These are phyloP conservation scores for Poa pratensis DNA, from an alignment of 176 grass and related monocot species.

Conservation along the genomic window DNA sequence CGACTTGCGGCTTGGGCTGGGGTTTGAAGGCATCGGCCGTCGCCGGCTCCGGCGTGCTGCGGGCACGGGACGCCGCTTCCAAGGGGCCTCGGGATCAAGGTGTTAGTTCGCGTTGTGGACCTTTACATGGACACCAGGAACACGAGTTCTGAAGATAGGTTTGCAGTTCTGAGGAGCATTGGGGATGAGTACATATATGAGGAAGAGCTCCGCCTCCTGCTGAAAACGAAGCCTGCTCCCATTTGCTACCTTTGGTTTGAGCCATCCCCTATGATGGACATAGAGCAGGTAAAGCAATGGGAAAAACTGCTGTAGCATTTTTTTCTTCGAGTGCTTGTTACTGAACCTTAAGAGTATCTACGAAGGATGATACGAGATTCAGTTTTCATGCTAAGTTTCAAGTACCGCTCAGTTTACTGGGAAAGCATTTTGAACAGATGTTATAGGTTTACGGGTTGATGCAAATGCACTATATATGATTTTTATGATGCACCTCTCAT, in stretches of 20 bases:
- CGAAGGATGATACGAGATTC: neutral
- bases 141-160: neutral
- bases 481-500: neutral
- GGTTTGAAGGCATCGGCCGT: too few relatives aligned
- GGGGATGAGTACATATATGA: neutral
- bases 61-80: too few relatives aligned
- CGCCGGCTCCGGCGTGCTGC: too few relatives aligned
- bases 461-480: neutral
- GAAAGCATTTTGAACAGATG: neutral
- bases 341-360: neutral
- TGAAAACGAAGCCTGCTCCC: neutral
- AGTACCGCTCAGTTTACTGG: neutral
- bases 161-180: neutral
- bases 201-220: constrained; percentile 5
- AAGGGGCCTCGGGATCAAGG: too few relatives aligned
- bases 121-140: neutral
- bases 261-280: neutral
- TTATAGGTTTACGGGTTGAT: neutral
- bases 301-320: neutral
- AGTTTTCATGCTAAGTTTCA: constrained; percentile 9
- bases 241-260: constrained; percentile 14
- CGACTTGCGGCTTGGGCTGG: neutral
- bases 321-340: neutral
- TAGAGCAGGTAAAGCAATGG: neutral
- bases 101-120: too few relatives aligned